Conservation (phyloP, 2,329 filamentous ascomycete genomes). For the Zymoseptoria crescenta region DNA sequence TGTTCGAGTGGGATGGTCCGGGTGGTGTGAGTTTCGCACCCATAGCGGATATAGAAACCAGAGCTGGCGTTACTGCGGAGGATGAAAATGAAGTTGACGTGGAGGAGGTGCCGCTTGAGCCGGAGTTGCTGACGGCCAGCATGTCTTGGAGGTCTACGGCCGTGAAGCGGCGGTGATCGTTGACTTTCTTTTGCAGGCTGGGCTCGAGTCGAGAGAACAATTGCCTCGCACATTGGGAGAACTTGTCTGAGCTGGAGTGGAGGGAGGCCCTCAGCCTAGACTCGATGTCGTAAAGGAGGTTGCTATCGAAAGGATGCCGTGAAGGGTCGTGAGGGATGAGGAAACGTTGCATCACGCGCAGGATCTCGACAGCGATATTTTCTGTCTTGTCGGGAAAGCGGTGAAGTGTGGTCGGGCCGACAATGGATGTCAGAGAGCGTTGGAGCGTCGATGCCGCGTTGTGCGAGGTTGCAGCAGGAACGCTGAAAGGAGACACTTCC, state of each 20-base stretch:
- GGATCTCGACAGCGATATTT: slow-evolving; percentile 40
- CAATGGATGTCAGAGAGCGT: slow-evolving; percentile 33
- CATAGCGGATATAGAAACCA: neutral
- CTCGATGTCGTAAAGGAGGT: slow-evolving; percentile 30
- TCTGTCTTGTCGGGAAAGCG: slow-evolving; percentile 35
- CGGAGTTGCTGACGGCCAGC: slow-evolving; percentile 28
- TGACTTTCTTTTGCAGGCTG: slow-evolving; percentile 28
- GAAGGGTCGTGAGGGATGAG: neutral
- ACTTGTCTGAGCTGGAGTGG: slow-evolving; percentile 23
- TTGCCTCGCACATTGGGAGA: slow-evolving; percentile 21
- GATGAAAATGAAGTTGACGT: neutral
- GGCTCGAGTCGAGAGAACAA: slow-evolving; percentile 30
- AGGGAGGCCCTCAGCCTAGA: slow-evolving; percentile 29
- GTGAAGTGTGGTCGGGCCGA: slow-evolving; percentile 26
- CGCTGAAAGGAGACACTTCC: slow-evolving; percentile 18
- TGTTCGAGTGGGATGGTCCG: neutral
- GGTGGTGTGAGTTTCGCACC: neutral
- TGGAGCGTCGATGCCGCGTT: slow-evolving; percentile 11
- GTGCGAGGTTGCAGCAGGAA: neutral
- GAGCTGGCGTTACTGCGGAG: neutral
- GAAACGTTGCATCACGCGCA: slow-evolving; percentile 31
- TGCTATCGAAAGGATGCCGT: slow-evolving; percentile 24
- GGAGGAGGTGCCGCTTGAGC: slow-evolving; percentile 1
- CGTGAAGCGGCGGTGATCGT: slow-evolving; percentile 30
- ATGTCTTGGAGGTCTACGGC: slow-evolving; percentile 39